A percentile compares a stretch with the other conserved stretches of the same genome.
Evolutionary conservation across 2,329 filamentous ascomycete genomes (phyloP).

Genomic region (Pyrenophora seminiperda): DNA sequence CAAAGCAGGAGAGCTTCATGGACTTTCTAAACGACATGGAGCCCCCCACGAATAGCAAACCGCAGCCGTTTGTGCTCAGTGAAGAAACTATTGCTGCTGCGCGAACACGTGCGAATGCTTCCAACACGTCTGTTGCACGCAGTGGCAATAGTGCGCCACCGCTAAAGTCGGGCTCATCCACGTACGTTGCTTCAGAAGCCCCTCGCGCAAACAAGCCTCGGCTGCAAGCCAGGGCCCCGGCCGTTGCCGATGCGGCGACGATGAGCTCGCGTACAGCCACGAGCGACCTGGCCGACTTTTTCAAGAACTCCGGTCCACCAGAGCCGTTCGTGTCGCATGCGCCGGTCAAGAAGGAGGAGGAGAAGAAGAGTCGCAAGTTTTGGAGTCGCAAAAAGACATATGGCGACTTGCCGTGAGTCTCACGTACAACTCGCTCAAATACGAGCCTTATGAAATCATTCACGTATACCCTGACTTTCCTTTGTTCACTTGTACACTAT

Average conservation of each 20-base stretch:
- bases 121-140: slow-evolving; percentile 23
- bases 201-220: slow-evolving; percentile 34
- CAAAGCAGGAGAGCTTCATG: slow-evolving; percentile 63
- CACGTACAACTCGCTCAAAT: not conserved
- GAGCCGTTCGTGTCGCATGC: slow-evolving; percentile 22
- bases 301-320: slow-evolving; percentile 49
- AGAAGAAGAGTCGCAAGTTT: slow-evolving; percentile 42
- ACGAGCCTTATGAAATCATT: not conserved
- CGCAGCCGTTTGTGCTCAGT: slow-evolving; percentile 43
- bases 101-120: slow-evolving; percentile 33
- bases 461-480: not conserved
- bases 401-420: slow-evolving; percentile 21
- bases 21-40: slow-evolving; percentile 75
- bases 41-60: slow-evolving; percentile 57
- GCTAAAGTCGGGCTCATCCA: slow-evolving; percentile 19
- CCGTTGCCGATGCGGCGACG: slow-evolving; percentile 22
- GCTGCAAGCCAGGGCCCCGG: slow-evolving; percentile 36
- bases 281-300: slow-evolving; percentile 52
- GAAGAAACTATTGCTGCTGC: slow-evolving; percentile 41
- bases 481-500: too few species aligned
- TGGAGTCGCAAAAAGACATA: slow-evolving; percentile 42
- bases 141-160: slow-evolving; percentile 13
- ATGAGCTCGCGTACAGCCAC: slow-evolving; percentile 38
- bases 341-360: slow-evolving; percentile 35
- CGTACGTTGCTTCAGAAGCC: slow-evolving; percentile 24